These are phyloP conservation scores for Maudiozyma barnettii DNA, from an alignment of 805 yeast species.

Conservation along the genomic window DNA sequence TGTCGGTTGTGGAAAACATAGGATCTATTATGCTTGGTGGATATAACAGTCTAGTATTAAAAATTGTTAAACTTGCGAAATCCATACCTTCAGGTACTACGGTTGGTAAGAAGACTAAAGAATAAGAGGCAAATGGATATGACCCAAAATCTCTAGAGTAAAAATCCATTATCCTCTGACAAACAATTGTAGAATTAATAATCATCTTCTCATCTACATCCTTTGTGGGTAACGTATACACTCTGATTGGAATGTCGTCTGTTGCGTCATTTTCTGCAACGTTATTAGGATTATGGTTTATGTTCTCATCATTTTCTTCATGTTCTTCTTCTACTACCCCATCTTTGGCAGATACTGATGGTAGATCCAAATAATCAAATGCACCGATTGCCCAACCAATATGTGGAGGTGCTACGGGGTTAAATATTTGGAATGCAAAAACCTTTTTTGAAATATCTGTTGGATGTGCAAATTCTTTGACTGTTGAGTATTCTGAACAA, in stretches of 20 bases:
- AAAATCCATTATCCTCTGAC: conserved; percentile 72
- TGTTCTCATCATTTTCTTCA: conserved; percentile 21
- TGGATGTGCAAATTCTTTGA: conserved; percentile 66
- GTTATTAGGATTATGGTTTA: conserved; percentile 25
- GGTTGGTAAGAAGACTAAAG: conserved; percentile 63
- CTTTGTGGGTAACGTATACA: conserved; percentile 56
- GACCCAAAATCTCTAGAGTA: conserved; percentile 86
- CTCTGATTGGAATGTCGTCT: conserved; percentile 43
- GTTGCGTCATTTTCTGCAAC: conserved; percentile 12
- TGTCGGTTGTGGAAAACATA: conserved; percentile 57
- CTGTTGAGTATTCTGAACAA: conserved; percentile 59
- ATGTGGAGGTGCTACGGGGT: conserved; percentile 88
- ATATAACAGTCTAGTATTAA: conserved; percentile 60
- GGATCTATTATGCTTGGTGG: conserved; percentile 73
- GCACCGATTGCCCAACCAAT: conserved; percentile 93
- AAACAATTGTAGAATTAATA: conserved; percentile 68
- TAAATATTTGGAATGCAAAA: conserved; percentile 61
- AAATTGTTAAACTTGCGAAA: conserved; percentile 48
- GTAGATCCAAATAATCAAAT: conserved; percentile 45
- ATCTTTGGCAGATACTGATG: conserved; percentile 14
- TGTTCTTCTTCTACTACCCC: conserved; percentile 24
- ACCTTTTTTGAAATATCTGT: conserved; percentile 65
- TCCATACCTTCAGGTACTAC: conserved; percentile 41
- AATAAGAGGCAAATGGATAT: conserved; percentile 78
- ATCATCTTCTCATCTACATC: conserved; percentile 33